Percentiles rank a stretch among this genome's conserved stretches.
Conservation (phyloP, 2,329 filamentous ascomycete genomes). For the Colletotrichum sp. region DNA sequence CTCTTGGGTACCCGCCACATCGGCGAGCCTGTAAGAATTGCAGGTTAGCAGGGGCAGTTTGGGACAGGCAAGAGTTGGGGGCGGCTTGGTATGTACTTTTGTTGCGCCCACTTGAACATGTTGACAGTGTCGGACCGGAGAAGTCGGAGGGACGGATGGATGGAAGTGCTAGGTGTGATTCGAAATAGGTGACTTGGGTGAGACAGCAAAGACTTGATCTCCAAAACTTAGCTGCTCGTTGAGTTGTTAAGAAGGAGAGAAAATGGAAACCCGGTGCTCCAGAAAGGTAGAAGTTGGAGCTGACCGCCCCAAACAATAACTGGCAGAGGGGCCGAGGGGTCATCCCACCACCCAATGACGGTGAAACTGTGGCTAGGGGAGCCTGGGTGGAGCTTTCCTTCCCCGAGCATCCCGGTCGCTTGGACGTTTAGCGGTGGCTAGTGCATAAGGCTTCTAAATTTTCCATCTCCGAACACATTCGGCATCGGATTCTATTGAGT, state of each 20-base stretch:
- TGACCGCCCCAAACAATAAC: slow-evolving; percentile 15
- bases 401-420: slow-evolving; percentile 20
- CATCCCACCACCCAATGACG: slow-evolving; percentile 22
- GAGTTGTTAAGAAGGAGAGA: slow-evolving; percentile 10
- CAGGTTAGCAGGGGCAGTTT: slow-evolving; percentile 17
- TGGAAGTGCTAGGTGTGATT: not conserved
- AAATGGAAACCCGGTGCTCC: not conserved
- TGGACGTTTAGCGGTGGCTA: slow-evolving; percentile 19
- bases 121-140: slow-evolving; percentile 28
- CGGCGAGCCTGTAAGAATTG: slow-evolving; percentile 57
- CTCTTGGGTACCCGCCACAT: slow-evolving; percentile 94
- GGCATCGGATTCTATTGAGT: not conserved
- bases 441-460: slow-evolving; percentile 20
- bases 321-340: slow-evolving; percentile 18
- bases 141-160: not conserved
- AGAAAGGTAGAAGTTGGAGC: slow-evolving; percentile 10
- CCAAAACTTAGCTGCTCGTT: slow-evolving; percentile 11
- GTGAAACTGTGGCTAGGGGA: slow-evolving; percentile 20
- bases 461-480: slow-evolving; percentile 13
- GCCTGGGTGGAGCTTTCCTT: slow-evolving; percentile 1
- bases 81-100: slow-evolving; percentile 65
- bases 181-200: not conserved
- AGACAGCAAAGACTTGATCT: not conserved
- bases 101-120: slow-evolving; percentile 96
- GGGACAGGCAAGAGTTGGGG: slow-evolving; percentile 25